Conservation (phyloP, 2,329 filamentous ascomycete species). For the Aspergillus fischeri region DNA sequence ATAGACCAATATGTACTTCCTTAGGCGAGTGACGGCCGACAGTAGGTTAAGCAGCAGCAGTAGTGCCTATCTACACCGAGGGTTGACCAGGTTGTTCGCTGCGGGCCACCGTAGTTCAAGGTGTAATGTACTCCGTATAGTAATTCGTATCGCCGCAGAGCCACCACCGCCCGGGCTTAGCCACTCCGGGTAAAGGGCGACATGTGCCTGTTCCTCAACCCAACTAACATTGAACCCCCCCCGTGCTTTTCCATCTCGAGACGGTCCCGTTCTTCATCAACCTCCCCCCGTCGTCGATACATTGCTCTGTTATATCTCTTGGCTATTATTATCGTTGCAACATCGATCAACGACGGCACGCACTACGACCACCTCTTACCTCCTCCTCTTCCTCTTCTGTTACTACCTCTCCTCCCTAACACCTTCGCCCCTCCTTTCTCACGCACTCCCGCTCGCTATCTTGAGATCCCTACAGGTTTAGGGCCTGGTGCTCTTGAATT, state of each 20-base stretch:
- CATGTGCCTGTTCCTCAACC: slow-evolving; percentile 22
- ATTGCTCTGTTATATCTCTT: background rate
- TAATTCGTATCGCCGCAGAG: background rate
- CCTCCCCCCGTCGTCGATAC: background rate
- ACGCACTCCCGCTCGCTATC: background rate
- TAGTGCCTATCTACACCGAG: background rate
- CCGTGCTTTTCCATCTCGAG: slow-evolving; percentile 18
- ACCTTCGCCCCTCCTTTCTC: slow-evolving; percentile 1
- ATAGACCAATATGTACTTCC: background rate
- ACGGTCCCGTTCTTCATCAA: slow-evolving; percentile 9
- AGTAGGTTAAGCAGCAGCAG: background rate
- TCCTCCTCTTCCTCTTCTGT: slow-evolving; percentile 9
- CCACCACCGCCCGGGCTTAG: slow-evolving; percentile 5
- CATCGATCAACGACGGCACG: background rate
- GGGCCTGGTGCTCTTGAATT: background rate
- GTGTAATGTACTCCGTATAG: too few species aligned
- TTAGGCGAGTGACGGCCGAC: background rate
- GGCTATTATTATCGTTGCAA: background rate
- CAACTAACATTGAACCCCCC: slow-evolving; percentile 15
- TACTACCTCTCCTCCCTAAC: slow-evolving; percentile 1
- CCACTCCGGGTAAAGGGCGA: slow-evolving; percentile 21
- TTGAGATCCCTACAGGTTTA: background rate
- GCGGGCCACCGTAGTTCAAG: slow-evolving; percentile 17
- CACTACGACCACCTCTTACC: background rate
- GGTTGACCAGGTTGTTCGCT: slow-evolving; percentile 11